A percentile compares a stretch with the other conserved stretches of the same genome.
phyloP scores from a whole-genome alignment of 768 basidiomycete genomes.

The Epithele typhae region DNA sequence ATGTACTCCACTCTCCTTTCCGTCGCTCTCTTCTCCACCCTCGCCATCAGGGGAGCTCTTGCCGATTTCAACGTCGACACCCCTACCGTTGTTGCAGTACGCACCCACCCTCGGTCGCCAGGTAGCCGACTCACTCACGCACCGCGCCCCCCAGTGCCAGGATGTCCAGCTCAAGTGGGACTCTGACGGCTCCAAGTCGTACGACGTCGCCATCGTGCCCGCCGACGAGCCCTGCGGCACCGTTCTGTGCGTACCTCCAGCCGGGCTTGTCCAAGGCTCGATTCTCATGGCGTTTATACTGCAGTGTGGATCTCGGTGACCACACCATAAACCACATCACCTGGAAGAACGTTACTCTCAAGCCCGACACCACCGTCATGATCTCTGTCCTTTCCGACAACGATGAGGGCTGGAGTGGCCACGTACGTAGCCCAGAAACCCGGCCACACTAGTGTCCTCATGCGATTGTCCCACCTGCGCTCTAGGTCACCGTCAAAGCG shows the following conservation, averaged over 20 bases:
- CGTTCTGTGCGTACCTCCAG: slow-evolving; percentile 38
- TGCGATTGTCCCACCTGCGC: not conserved
- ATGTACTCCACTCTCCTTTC: slow-evolving; percentile 84
- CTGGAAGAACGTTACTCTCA: slow-evolving; percentile 41
- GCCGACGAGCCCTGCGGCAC: slow-evolving; percentile 53
- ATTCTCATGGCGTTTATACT: not conserved
- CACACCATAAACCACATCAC: slow-evolving; percentile 37
- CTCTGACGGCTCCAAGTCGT: slow-evolving; percentile 37
- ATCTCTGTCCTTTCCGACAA: slow-evolving; percentile 50
- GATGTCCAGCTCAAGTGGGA: slow-evolving; percentile 49
- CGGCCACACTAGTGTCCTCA: not conserved
- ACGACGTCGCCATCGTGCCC: slow-evolving; percentile 54
- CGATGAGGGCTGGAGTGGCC: slow-evolving; percentile 63
- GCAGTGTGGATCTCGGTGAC: slow-evolving; percentile 55
- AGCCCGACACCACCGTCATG: slow-evolving; percentile 43
- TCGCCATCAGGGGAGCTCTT: slow-evolving; percentile 47
- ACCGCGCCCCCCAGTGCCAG: slow-evolving; percentile 43
- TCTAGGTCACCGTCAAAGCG: slow-evolving; percentile 32
- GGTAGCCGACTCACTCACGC: not conserved
- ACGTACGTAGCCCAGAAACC: not conserved
- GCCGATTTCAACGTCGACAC: slow-evolving; percentile 52
- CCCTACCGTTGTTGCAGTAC: slow-evolving; percentile 45
- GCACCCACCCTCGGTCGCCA: not conserved
- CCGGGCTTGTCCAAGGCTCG: not conserved
- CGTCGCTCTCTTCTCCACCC: slow-evolving; percentile 58